Base-by-base conservation (phyloP, 371 early-diverging fungal genomes). In the Apophysomyces trapeziformis region DNA sequence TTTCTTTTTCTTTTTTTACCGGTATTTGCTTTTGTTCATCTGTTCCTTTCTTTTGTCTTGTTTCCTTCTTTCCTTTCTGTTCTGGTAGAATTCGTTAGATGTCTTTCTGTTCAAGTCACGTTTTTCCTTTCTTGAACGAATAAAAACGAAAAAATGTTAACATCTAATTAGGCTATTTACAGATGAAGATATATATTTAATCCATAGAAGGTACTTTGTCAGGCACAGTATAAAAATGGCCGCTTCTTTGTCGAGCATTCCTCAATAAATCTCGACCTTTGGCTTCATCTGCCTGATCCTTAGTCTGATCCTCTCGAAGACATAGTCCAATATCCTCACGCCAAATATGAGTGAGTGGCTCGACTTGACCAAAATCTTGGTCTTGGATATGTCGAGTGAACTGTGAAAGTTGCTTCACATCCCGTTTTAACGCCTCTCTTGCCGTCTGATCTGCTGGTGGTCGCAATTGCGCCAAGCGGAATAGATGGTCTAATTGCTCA, bases 261-360 rank as follows among this genome's bases (percentile, higher is more conserved):
- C 67, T 44, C 38, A 79, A 60, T 50, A 79, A 58, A 6, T 38
- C 68, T 32, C 79, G 64, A 7, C 77, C 76, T 18, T 60, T 37
- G 9, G 43, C 13, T 44, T 68, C 67, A 4, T 62, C 39, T 13
- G 39, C 14, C 11, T 60, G 41, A 44, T 64, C 62, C 7, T 59
- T 45, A 16, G 56, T 7, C 4, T 63, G 32, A 45, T 75, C 75
- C n/a, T 57, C 37, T 32, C 75, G 68, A 38, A 69, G 50, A n/a
- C 56, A 12, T 45, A 71, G 62, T 0, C 77, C 67, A 9, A 38
- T 45, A 21, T 68, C 63, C 38, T 70, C 63, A 21, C 74, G 64
- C 77, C 79, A 79, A 43, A 79, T 66, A 45, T 76, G 77, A 26
- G 73, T 70, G 7, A 76, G 50, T 3, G 79, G 79, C 4, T 70